Evolutionary conservation across 805 yeast genomes (phyloP).

Genomic region (Kuraishia floccosa): DNA sequence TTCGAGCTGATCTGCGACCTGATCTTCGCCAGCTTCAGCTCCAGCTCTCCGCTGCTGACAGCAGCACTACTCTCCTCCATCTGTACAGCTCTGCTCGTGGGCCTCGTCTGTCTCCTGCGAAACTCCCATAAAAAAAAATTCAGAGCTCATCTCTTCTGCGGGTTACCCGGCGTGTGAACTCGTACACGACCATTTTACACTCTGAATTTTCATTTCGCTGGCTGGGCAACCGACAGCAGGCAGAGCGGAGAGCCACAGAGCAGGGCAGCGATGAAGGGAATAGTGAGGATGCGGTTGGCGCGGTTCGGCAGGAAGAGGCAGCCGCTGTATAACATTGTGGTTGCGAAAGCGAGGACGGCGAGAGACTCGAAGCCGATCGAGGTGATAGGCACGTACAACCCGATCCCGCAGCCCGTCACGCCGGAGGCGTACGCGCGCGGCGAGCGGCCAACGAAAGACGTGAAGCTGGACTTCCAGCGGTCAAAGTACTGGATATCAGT

Average conservation of each 20-base stretch:
- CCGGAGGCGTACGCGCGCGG: constrained; percentile 49
- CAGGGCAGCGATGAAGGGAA: constrained; percentile 38
- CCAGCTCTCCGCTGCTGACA: constrained; percentile 29
- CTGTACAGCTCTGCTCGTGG: no score
- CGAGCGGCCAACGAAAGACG: constrained; percentile 56
- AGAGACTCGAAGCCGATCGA: constrained; percentile 85
- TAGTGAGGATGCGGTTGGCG: constrained; percentile 81
- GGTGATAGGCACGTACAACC: constrained; percentile 90
- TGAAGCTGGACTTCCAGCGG: constrained; percentile 76
- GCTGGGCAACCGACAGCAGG: no score
- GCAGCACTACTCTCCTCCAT: neutral
- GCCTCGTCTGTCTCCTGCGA: no score
- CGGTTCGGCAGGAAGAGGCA: constrained; percentile 83
- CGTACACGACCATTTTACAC: no score
- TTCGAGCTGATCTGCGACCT: constrained; percentile 69
- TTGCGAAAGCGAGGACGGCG: constrained; percentile 65
- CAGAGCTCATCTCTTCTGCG: neutral
- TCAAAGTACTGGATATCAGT: constrained; percentile 96
- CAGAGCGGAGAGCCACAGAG: neutral
- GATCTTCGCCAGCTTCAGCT: constrained; percentile 52
- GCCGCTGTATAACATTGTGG: constrained; percentile 90
- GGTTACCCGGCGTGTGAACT: neutral
- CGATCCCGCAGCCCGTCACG: constrained; percentile 61
- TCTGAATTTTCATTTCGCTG: no score
- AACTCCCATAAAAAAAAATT: no score